These are phyloP conservation scores for Fragilaria radians DNA, from an alignment of 108 stramenopile genomes.

Conservation along the genomic window DNA sequence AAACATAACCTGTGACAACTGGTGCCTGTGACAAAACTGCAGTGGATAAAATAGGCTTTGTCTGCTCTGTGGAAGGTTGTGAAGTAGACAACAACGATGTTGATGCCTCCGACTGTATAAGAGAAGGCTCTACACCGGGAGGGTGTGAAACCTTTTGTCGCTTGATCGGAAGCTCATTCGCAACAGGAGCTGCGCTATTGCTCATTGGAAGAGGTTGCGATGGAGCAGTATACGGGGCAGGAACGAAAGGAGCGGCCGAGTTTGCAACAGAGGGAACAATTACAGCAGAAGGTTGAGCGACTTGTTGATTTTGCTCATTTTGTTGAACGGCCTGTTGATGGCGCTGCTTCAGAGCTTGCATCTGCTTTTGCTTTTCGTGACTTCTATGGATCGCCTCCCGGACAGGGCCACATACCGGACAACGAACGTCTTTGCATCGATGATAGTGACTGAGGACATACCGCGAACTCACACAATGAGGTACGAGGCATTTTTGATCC, in stretches of 20 bases:
- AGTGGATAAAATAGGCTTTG: slow-evolving; percentile 11
- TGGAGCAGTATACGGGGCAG: slow-evolving; percentile 22
- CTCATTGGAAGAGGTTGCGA: slow-evolving; percentile 4
- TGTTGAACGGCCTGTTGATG: slow-evolving; percentile 59
- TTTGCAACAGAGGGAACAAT: slow-evolving; percentile 6
- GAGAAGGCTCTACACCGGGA: not conserved
- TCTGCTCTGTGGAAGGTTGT: slow-evolving; percentile 10
- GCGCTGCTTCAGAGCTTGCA: slow-evolving; percentile 79
- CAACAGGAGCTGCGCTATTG: slow-evolving; percentile 5
- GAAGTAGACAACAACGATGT: not conserved
- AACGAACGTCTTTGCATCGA: slow-evolving; percentile 95
- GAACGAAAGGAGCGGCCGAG: slow-evolving; percentile 25
- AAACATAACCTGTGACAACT: slow-evolving; percentile 39
- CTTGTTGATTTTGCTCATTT: slow-evolving; percentile 13
- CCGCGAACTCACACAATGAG: slow-evolving; percentile 96
- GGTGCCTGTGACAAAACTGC: slow-evolving; percentile 24
- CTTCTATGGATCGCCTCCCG: slow-evolving; percentile 95
- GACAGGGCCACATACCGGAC: slow-evolving; percentile 98
- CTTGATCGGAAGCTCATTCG: slow-evolving; percentile 24
- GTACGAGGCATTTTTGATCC: slow-evolving; percentile 88
- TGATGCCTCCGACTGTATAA: not conserved
- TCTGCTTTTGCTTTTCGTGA: slow-evolving; percentile 91
- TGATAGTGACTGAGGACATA: slow-evolving; percentile 97
- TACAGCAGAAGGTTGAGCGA: not conserved
- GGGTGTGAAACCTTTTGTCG: slow-evolving; percentile 17